Percentiles rank a stretch among this genome's conserved stretches.
Evolutionary conservation across 2,329 filamentous ascomycete genomes (phyloP).

Genomic region (Neofusicoccum kwambonambiense): DNA sequence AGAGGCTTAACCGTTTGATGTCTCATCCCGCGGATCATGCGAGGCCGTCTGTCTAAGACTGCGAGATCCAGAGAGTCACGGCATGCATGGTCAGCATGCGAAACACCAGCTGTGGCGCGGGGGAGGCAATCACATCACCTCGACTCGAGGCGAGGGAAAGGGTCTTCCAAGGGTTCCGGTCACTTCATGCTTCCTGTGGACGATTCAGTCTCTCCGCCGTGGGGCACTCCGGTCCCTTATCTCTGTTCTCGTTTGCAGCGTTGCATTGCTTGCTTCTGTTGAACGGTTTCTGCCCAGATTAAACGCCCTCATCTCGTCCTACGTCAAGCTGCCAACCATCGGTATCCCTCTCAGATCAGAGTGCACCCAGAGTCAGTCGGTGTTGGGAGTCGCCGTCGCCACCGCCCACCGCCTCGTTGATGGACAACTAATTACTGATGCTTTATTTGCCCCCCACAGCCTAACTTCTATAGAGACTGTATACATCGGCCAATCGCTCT

Average conservation of each 20-base stretch:
- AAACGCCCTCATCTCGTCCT: background rate
- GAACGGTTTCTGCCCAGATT: background rate
- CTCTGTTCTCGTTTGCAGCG: background rate
- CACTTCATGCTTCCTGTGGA: background rate
- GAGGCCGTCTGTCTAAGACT: conserved; percentile 8
- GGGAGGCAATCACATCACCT: background rate
- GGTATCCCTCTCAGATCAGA: background rate
- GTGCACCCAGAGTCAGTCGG: background rate
- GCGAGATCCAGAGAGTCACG: background rate
- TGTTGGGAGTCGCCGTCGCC: background rate
- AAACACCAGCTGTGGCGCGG: conserved; percentile 4
- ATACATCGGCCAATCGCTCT: background rate
- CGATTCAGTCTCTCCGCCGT: background rate
- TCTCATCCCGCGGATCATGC: background rate
- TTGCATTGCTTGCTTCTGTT: background rate
- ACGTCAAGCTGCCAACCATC: background rate
- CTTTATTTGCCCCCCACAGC: background rate
- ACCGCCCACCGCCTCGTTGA: background rate
- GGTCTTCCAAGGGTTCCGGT: background rate
- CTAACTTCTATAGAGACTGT: background rate
- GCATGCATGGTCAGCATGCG: background rate
- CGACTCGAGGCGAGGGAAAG: background rate
- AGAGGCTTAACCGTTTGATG: conserved; percentile 5
- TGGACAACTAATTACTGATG: background rate
- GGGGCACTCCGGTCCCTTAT: background rate